Conservation (phyloP, 805 yeast species). For the Pichia ethanolica region DNA sequence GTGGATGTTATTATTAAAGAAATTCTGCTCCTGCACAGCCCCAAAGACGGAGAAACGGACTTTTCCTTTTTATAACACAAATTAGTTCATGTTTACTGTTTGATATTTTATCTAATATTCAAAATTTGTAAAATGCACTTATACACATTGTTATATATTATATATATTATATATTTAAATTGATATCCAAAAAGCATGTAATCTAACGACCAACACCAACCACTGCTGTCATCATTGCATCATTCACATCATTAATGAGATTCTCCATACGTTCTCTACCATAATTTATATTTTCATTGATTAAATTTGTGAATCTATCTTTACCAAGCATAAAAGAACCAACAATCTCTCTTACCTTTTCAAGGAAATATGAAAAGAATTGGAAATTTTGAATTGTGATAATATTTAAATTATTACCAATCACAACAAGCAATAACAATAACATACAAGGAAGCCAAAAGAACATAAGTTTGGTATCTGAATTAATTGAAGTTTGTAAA, state of each 20-base stretch:
- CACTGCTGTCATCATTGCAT: slow-evolving; percentile 33
- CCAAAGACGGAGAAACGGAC: slow-evolving; percentile 3
- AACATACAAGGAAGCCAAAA: slow-evolving; percentile 85
- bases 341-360: slow-evolving; percentile 34
- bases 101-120: background rate
- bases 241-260: slow-evolving; percentile 34
- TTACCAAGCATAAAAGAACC: slow-evolving; percentile 48
- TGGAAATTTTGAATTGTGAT: slow-evolving; percentile 17
- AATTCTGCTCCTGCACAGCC: background rate
- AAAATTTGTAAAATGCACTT: background rate
- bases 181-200: too few species aligned
- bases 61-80: background rate
- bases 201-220: slow-evolving; percentile 15
- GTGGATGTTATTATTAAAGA: too few species aligned
- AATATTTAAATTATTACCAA: slow-evolving; percentile 24
- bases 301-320: slow-evolving; percentile 25
- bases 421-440: slow-evolving; percentile 38
- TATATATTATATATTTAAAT: too few species aligned
- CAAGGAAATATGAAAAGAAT: slow-evolving; percentile 26
- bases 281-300: slow-evolving; percentile 28
- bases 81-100: too few species aligned
- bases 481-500: slow-evolving; percentile 41
- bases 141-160: background rate
- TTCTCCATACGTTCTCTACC: slow-evolving; percentile 27
- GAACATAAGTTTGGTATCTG: slow-evolving; percentile 79